Base-by-base conservation (phyloP, 129 eudicot genomes). In the Ambrosia artemisiifolia region DNA sequence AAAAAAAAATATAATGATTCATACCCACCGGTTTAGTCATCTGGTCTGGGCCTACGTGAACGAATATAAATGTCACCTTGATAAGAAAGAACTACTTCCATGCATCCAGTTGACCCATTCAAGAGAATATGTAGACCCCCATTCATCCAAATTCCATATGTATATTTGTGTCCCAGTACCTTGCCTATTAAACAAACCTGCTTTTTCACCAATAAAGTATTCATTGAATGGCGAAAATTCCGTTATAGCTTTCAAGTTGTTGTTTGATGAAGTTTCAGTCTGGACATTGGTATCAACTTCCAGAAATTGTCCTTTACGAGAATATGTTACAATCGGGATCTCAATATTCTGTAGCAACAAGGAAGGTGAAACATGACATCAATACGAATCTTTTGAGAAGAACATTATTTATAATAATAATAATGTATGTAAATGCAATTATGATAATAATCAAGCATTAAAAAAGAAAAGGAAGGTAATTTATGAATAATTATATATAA, bases 91-190 rank as follows among this genome's bases (percentile, higher is more conserved):
- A 78, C 91, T 85, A 55, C 87, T 74, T 7, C 84, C 95, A 61
- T 19, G 80, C 75, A 70, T 69, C n/a, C n/a, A n/a, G 12, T 46
- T 44, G 16, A 65, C 78, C 95, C 95, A 88, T 42, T 85, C 80
- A 33, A 89, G 67, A 54, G 86, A 67, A 75, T 82, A 86, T 48
- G 65, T 44, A 64, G 96, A 74, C 60, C 96, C 96, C 92, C 92
- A 86, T 68, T 77, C 78, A 55, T 89, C 92, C 72, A 89, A 73
- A 76, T 89, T 89, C 96, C 89, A 89, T 49, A 86, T 75, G 73
- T 86, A 89, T 70, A 89, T 84, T 61, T 89, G 92, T 67, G 96
- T 89, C 54, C 92, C 96, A 1, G 89, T 84, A 57, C 87, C 87
- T 6, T 78, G 55, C 72, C 38, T 72, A 6, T 51, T 32, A 54